Evolutionary conservation across 2,329 filamentous ascomycete species (phyloP), one percentile per base, ranked within the genome.

Genomic region (Rhinocladiella similis): DNA sequence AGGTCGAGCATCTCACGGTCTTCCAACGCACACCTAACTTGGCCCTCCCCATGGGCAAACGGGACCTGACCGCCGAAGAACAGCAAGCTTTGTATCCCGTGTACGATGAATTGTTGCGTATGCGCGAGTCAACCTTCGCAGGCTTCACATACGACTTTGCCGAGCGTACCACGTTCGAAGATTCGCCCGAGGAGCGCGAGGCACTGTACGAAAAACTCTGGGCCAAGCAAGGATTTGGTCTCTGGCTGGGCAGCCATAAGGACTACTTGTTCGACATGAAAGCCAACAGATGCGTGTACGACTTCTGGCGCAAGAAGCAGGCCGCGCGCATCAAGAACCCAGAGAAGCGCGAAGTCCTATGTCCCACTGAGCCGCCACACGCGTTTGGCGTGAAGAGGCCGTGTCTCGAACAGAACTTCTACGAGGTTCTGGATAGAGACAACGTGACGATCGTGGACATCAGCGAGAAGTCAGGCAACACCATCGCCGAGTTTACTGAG

Each of bases 11-110:
- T 1, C 61, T 89, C 20, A 78, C 72, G 2, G 67, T 72, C 1
- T 73, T 88, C 68, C 84, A 88, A 64, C 79, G 86, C 10, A 88
- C 84, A 1, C 86, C 86, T 0, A 89, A 88, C 61, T 70, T 86
- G 3, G 82, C 82, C 1, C 65, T 88, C 1, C 84, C 84, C 0
- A 86, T 89, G 83, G 73, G 76, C 2, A 77, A 81, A 56, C 71
- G 73, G 2, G 56, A 73, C 1, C 68, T 86, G 38, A 6, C 38
- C 1, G 68, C 67, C 10, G 75, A 77, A 56, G 78, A 82, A 60
- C 75, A 78, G 58, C 77, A 81, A 57, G 70, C 80, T 5, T 29
- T 54, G 9, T 57, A 61, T 18, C 52, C 60, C 5, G 50, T 20
- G 1, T 63, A 63, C 52, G 43, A 51, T 9, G 57, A 62, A 18